Evolutionary conservation across 176 grass and related monocot species (phyloP), one percentile per base, ranked within the genome.

Genomic region (Guadua angustifolia): DNA sequence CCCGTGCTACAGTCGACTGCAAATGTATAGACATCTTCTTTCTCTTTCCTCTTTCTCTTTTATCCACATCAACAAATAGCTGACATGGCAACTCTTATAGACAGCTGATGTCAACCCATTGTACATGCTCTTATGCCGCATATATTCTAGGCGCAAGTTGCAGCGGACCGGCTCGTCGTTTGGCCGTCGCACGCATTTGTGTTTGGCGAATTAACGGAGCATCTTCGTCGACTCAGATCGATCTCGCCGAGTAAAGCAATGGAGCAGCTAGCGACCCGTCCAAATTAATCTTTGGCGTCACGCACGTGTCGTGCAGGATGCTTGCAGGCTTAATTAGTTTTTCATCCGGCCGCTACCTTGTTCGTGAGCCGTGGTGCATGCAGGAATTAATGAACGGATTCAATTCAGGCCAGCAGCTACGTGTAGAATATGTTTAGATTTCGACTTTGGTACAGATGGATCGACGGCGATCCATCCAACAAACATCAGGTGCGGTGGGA

Each of bases 401-500:
- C 44, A 45, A 29, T 29, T 29, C n/a, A n/a, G n/a, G n/a, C 63
- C 70, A 66, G 68, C 59, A 38, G 75, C 39, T 60, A 72, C 51
- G 21, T 5, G 40, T 69, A 60, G 69, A 69, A 74, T 75, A 85
- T 18, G 76, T 45, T 42, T 73, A 86, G 84, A 77, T 66, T 66
- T 90, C 86, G 84, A 86, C 29, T 79, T 86, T 78, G 83, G 56
- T 42, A 14, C 60, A 38, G 18, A 73, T 19, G 56, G 71, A n/a
- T n/a, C n/a, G n/a, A 78, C 67, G 49, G 86, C 81, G 81, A 74
- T 62, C 68, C 21, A 46, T 17, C 79, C 84, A 90, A 86, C 79
- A 52, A 79, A 79, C 79, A 79, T 73, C 88, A 79, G 88, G 79
- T 90, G 88, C 79, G 16, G 79, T 77, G 79, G 79, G 83, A 80